Base-by-base conservation (phyloP, 139 green algal genomes). In the Volvox africanus region DNA sequence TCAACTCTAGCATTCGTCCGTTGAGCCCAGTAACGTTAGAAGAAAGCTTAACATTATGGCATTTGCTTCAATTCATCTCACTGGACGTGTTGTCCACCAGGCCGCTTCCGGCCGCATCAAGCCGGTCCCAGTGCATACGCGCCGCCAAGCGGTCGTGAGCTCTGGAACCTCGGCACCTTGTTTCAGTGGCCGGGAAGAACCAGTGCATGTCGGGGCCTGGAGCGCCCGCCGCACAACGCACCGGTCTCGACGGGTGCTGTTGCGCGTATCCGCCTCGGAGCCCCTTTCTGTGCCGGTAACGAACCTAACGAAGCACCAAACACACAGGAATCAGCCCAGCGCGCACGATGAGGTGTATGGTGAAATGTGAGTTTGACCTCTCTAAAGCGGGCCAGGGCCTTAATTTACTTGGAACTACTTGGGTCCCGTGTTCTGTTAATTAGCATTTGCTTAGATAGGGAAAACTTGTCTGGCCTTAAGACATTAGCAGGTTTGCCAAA, bases 321-420 rank as follows among this genome's bases (percentile, higher is more conserved):
- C 16, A 19, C 36, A 69, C 37, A 89, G 80, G 68, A 69, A 89
- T 61, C 84, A 89, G 35, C 84, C 84, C 24, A 50, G 13, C 32
- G 28, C n/a, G 26, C 84, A 89, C 67, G 37, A 89, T 11, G 84
- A 89, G 68, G 84, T 89, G 13, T 89, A 89, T 89, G 36, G 36
- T 12, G 37, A 81, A 20, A 81, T 81, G 84, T 89, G 37, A 80
- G 84, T 50, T 61, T 21, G 44, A 55, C 44, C 44, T 55, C 44
- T 55, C 44, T 55, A 14, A 55, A 14, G 44, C 44, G 44, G 44
- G 5, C 9, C 44, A 55, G 5, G 44, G 44, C 44, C 44, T 55
- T 55, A 9, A 9, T 55, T 55, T 55, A 55, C 5, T n/a, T 55
- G 44, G 44, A 55, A 55, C 44, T 14, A 55, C 9, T 55, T 55